phyloP scores from a whole-genome alignment of 1,284 basidiomycete species.

The Pterulicium gracile region DNA sequence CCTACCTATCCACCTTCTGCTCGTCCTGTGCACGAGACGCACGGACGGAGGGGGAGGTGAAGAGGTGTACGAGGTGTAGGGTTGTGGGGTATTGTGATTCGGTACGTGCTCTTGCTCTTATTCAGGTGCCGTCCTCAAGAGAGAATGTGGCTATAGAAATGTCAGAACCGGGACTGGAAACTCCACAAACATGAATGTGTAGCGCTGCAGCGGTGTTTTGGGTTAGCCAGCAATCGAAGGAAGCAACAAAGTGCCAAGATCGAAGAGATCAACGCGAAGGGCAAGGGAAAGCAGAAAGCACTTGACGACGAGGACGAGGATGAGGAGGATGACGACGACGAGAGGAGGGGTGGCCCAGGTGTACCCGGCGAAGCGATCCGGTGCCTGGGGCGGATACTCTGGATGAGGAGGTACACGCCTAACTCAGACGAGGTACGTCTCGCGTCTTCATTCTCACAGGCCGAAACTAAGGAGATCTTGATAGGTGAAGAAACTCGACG shows the following conservation, averaged over 20 bases:
- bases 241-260: no score
- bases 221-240: no score
- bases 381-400: conserved; percentile 67
- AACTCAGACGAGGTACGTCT: conserved; percentile 49
- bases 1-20: conserved; percentile 51
- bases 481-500: conserved; percentile 55
- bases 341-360: conserved; percentile 19
- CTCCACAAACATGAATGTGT: conserved; percentile 70
- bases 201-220: conserved; percentile 50
- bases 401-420: conserved; percentile 45
- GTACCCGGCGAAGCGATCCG: conserved; percentile 67
- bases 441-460: neutral
- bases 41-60: conserved; percentile 25
- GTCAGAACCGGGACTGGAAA: conserved; percentile 72
- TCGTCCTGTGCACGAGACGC: conserved; percentile 49
- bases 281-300: neutral
- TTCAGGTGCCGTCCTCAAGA: conserved; percentile 1
- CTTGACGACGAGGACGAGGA: neutral
- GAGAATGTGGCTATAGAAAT: conserved; percentile 33
- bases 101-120: conserved; percentile 27
- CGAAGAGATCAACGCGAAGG: conserved; percentile 7
- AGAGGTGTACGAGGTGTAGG: conserved; percentile 65
- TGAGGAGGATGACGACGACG: neutral
- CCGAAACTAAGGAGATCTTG: conserved; percentile 3
- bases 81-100: conserved; percentile 62